phyloP scores from a whole-genome alignment of 805 yeast genomes.

The Brettanomyces nanus region DNA sequence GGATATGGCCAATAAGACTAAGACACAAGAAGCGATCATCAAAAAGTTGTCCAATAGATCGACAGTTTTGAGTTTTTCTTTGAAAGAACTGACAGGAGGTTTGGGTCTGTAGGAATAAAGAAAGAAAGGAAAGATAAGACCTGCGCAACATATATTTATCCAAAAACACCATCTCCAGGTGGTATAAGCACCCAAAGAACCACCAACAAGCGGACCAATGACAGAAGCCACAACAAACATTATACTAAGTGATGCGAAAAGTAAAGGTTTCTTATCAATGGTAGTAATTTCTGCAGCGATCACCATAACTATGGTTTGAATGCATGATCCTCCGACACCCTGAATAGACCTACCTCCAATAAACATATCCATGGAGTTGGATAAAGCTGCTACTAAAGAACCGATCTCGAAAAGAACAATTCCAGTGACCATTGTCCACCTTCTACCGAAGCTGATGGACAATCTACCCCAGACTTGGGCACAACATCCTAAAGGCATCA shows the following conservation, averaged over 20 bases:
- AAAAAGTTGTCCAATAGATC: conserved; percentile 44
- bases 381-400: conserved; percentile 48
- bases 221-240: conserved; percentile 45
- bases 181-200: conserved; percentile 45
- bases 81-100: conserved; percentile 30
- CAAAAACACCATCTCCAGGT: conserved; percentile 77
- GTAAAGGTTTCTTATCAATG: conserved; percentile 29
- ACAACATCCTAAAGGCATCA: conserved; percentile 44
- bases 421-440: conserved; percentile 38
- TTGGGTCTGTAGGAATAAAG: conserved; percentile 40
- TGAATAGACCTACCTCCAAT: conserved; percentile 66
- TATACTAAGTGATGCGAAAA: conserved; percentile 31
- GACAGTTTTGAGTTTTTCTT: conserved; percentile 31
- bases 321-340: conserved; percentile 68
- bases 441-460: conserved; percentile 51
- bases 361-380: conserved; percentile 48
- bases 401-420: conserved; percentile 53
- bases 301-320: conserved; percentile 48
- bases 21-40: conserved; percentile 34
- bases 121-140: conserved; percentile 32
- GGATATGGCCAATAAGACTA: conserved; percentile 43
- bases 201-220: conserved; percentile 60
- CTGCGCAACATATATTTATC: conserved; percentile 60
- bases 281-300: conserved; percentile 52
- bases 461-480: conserved; percentile 52